These are phyloP conservation scores for Penicillium malachiteum DNA, from an alignment of 495 filamentous ascomycete genomes.

Conservation along the genomic window DNA sequence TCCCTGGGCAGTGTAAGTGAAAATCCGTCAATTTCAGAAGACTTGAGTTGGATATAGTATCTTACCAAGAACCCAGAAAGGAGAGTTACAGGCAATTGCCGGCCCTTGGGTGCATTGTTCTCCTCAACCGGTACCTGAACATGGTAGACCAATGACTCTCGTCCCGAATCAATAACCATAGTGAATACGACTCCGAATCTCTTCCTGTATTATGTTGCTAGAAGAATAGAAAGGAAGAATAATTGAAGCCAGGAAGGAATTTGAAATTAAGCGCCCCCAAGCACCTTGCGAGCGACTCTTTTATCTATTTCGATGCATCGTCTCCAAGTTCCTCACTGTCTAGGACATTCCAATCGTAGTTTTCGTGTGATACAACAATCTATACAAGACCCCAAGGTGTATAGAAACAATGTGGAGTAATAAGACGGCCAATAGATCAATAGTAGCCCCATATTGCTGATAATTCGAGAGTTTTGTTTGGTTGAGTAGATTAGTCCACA, in stretches of 20 bases:
- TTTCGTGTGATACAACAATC: slow-evolving; percentile 4
- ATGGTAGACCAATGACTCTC: slow-evolving; percentile 21
- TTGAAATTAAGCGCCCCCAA: neutral
- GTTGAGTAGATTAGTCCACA: slow-evolving; percentile 16
- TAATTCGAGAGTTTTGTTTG: slow-evolving; percentile 21
- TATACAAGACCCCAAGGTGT: slow-evolving; percentile 15
- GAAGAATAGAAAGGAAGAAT: neutral
- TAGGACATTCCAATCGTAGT: slow-evolving; percentile 1
- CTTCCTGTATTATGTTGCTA: neutral
- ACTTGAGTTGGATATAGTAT: neutral
- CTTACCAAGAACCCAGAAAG: slow-evolving; percentile 49
- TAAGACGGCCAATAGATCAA: slow-evolving; percentile 7
- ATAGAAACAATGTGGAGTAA: slow-evolving; percentile 9
- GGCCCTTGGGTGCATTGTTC: slow-evolving; percentile 4
- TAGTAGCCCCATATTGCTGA: slow-evolving; percentile 11
- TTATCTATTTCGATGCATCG: slow-evolving; percentile 12
- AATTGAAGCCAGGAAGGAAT: neutral
- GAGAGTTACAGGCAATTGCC: slow-evolving; percentile 45
- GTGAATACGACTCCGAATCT: neutral
- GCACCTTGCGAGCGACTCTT: slow-evolving; percentile 19
- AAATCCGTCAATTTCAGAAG: neutral
- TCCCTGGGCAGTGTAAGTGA: slow-evolving; percentile 30
- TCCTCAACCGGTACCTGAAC: slow-evolving; percentile 9
- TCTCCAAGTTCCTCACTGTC: slow-evolving; percentile 31
- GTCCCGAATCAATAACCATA: slow-evolving; percentile 37